Evolutionary conservation across 1,284 basidiomycete genomes (phyloP).

Genomic region (Pseudozyma pruni): DNA sequence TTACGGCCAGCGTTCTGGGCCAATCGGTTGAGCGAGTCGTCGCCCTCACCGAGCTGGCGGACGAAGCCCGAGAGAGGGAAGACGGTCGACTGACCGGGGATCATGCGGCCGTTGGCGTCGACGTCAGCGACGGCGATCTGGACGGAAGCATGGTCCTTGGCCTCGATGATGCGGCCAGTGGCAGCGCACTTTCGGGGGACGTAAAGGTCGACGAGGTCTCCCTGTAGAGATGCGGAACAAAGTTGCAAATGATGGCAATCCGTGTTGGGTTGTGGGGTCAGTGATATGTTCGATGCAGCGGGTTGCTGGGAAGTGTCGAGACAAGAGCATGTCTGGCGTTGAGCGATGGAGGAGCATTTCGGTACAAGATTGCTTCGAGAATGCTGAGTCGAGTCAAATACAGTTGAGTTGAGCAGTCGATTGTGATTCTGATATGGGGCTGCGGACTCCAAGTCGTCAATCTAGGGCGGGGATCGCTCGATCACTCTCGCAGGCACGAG

Average conservation of each 20-base stretch:
- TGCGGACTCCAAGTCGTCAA: no score
- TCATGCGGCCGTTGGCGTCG: constrained; percentile 88
- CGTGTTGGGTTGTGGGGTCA: constrained; percentile 16
- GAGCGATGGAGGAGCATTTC: constrained; percentile 8
- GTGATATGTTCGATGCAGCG: constrained; percentile 8
- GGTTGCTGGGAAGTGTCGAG: not conserved
- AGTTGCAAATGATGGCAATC: constrained; percentile 1
- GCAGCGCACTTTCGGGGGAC: constrained; percentile 92
- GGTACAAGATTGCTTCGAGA: no score
- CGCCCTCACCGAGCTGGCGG: constrained; percentile 93
- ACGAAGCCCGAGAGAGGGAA: constrained; percentile 95
- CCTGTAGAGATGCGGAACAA: constrained; percentile 75
- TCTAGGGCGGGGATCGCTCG: no score
- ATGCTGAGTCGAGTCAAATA: no score
- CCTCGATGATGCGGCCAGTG: constrained; percentile 91
- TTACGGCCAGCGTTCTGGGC: constrained; percentile 93
- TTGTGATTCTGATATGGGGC: no score
- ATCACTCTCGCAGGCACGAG: no score
- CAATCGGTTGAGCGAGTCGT: constrained; percentile 95
- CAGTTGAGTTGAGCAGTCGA: no score
- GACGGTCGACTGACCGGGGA: constrained; percentile 82
- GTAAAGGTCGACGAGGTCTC: constrained; percentile 99
- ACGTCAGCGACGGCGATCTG: constrained; percentile 96
- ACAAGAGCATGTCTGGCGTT: constrained; percentile 1
- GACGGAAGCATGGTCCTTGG: constrained; percentile 98